phyloP scores from a whole-genome alignment of 2,329 filamentous ascomycete species.

The Fusarium napiforme region DNA sequence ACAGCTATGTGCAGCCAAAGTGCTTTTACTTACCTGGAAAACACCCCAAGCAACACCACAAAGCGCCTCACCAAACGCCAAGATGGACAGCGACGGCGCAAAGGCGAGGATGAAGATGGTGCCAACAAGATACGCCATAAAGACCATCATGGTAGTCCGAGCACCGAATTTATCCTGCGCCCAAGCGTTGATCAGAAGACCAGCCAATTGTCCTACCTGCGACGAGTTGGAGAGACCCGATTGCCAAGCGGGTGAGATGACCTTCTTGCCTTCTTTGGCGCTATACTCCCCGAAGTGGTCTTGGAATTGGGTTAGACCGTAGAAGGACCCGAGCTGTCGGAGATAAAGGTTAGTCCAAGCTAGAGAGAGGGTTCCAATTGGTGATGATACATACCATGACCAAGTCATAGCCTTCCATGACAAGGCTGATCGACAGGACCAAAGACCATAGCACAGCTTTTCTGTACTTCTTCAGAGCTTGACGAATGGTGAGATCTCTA shows the following conservation, averaged over 20 bases:
- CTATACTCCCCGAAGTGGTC: constrained; percentile 23
- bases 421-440: not conserved
- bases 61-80: constrained; percentile 49
- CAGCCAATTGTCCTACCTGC: constrained; percentile 56
- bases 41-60: constrained; percentile 53
- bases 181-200: constrained; percentile 56
- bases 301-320: constrained; percentile 29
- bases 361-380: too few species aligned
- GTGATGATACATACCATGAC: constrained; percentile 37
- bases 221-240: constrained; percentile 57
- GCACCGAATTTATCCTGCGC: constrained; percentile 53
- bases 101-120: constrained; percentile 41
- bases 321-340: constrained; percentile 20
- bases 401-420: constrained; percentile 46
- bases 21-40: constrained; percentile 20
- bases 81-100: constrained; percentile 49
- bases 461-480: not conserved
- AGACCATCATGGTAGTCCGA: constrained; percentile 34
- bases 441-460: not conserved
- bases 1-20: fast-evolving
- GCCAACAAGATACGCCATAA: constrained; percentile 22
- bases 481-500: constrained; percentile 32
- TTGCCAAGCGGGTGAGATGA: constrained; percentile 58
- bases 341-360: fast-evolving
- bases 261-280: constrained; percentile 42